These are phyloP conservation scores for Hippophae rhamnoides DNA, from an alignment of 306 rosid genomes.

Conservation along the genomic window DNA sequence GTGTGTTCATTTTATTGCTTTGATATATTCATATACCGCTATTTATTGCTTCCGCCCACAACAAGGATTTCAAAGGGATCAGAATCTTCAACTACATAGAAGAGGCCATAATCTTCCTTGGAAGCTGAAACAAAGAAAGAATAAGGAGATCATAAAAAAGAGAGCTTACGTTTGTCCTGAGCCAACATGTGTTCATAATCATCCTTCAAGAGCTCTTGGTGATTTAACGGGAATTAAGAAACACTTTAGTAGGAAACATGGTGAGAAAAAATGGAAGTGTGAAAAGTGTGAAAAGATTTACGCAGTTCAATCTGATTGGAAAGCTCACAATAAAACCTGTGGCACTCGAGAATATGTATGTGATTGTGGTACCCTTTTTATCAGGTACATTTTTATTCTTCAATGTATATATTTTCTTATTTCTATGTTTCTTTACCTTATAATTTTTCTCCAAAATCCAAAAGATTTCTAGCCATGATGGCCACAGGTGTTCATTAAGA, in stretches of 20 bases:
- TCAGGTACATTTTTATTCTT: constrained; percentile 45
- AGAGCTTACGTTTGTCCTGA: constrained; percentile 95
- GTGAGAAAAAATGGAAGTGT: constrained; percentile 99
- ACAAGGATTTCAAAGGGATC: constrained; percentile 88
- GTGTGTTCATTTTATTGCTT: no score
- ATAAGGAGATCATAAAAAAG: constrained; percentile 58
- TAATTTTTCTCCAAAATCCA: no score
- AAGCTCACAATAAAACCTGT: constrained; percentile 93
- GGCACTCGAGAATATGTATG: constrained; percentile 97
- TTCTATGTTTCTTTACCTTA: no score
- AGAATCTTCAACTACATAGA: constrained; percentile 84
- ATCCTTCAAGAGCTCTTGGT: constrained; percentile 92
- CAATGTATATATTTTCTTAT: neutral
- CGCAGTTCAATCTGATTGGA: constrained; percentile 98
- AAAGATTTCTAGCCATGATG: no score
- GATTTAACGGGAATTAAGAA: constrained; percentile 96
- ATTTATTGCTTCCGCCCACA: no score
- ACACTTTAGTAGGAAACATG: constrained; percentile 86
- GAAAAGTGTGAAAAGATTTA: constrained; percentile 87
- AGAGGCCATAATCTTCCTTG: constrained; percentile 93
- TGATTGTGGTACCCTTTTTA: constrained; percentile 93
- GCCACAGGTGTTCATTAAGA: no score
- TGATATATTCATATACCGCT: no score
- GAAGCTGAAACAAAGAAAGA: constrained; percentile 86
- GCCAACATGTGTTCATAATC: constrained; percentile 85